Evolutionary conservation across 2,329 filamentous ascomycete species (phyloP), one percentile per base, ranked within the genome.

Genomic region (Penicillium concentricum): DNA sequence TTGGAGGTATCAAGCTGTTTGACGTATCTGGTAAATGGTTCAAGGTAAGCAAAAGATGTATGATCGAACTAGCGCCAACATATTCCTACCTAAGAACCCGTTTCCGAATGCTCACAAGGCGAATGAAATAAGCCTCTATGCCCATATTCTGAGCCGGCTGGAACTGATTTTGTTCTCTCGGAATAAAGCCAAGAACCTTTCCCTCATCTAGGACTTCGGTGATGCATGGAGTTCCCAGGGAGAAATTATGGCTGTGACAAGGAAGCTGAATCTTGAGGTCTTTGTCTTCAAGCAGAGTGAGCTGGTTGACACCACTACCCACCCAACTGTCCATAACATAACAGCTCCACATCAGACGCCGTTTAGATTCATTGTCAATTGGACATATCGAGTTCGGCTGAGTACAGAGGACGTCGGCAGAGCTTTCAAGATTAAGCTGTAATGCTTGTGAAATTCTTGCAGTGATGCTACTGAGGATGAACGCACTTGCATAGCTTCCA

Each of bases 1-100:
- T 71, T 69, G 16, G 69, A 70, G 3, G 69, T 69, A 46, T 78
- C 73, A 12, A 78, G 51, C 45, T 75, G 72, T 44, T 79, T 78
- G 22, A 79, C 75, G 53, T 79, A 79, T 67, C 50, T 46, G 42
- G 41, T 22, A 24, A 39, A 22, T 32, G 18, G n/a, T 15, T 15
- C 26, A n/a, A 4, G 12, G 44, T 47, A 32, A 47, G 44, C 20
- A 15, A 35, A 30, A 2, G 2, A 35, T 35, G 6, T 5, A 47
- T 22, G 10, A 34, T 13, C 30, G 12, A 9, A 2, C 16, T 12
- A 16, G 8, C 16, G 18, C 13, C 12, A 12, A 32, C 3, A 22
- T 35, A 2, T 13, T 28, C 57, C n/a, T 35, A 60, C 60, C 60
- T 48, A 22, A 62, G 47, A 13, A 62, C 57, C 32, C 54, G 57